Conservation (phyloP, 1,284 basidiomycete species). For the Exobasidium rhododendri region DNA sequence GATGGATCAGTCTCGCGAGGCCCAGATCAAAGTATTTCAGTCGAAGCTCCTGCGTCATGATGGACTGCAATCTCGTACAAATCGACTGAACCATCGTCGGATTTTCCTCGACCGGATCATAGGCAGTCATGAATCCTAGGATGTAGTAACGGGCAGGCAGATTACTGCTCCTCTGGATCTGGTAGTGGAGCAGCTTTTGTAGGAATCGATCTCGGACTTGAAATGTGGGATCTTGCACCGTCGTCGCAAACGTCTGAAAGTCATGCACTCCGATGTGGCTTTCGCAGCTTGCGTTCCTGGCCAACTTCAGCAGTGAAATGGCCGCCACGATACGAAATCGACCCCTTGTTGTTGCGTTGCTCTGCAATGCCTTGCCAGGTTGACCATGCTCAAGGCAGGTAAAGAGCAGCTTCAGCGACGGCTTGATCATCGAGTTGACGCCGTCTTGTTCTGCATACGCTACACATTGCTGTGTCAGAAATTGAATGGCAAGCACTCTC, state of each 20-base stretch:
- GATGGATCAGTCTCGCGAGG: conserved; percentile 78
- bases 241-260: conserved; percentile 70
- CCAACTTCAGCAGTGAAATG: conserved; percentile 75
- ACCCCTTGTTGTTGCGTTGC: conserved; percentile 33
- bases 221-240: conserved; percentile 80
- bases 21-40: conserved; percentile 66
- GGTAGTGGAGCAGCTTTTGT: conserved; percentile 67
- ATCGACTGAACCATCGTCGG: conserved; percentile 32
- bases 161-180: conserved; percentile 60
- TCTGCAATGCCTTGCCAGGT: conserved; percentile 33
- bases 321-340: conserved; percentile 75
- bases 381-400: conserved; percentile 31
- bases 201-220: conserved; percentile 78
- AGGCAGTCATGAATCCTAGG: conserved; percentile 79
- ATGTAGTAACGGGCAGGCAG: conserved; percentile 73
- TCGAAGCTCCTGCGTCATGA: conserved; percentile 21
- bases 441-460: conserved; percentile 23
- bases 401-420: conserved; percentile 40
- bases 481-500: conserved; percentile 31
- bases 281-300: conserved; percentile 48
- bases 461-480: conserved; percentile 37
- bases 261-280: conserved; percentile 58
- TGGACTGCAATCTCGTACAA: conserved; percentile 14
- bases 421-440: conserved; percentile 27
- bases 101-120: conserved; percentile 73